phyloP scores from a whole-genome alignment of 129 eudicot species.

The Gnaphalium uliginosum region DNA sequence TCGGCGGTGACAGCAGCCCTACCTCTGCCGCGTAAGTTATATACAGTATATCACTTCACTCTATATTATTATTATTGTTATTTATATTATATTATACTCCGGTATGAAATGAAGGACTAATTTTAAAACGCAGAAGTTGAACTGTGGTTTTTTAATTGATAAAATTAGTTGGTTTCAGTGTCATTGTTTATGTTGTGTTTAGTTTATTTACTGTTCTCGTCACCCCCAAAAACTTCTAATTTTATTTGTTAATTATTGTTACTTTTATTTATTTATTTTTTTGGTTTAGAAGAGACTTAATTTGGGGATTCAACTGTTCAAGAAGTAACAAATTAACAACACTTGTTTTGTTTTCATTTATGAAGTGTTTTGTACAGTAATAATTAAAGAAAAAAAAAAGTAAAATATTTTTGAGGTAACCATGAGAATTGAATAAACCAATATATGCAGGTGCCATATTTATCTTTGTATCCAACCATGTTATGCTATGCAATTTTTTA shows the following conservation, averaged over 20 bases:
- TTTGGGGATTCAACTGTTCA: not conserved
- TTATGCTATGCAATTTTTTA: not conserved
- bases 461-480: not conserved
- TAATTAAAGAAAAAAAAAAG: too few relatives aligned
- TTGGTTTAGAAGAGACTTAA: not conserved
- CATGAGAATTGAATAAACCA: not conserved
- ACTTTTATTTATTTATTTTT: not conserved
- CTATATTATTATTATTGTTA: not conserved
- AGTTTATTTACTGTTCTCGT: not conserved
- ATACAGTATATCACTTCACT: conserved; percentile 14
- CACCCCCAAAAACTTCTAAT: not conserved
- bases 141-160: not conserved
- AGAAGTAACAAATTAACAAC: not conserved
- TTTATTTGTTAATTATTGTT: not conserved
- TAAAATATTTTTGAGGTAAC: not conserved
- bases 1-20: conserved; percentile 82
- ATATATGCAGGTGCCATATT: not conserved
- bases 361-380: too few relatives aligned
- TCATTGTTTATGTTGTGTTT: not conserved
- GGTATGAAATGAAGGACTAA: too few relatives aligned
- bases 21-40: conserved; percentile 63
- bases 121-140: not conserved
- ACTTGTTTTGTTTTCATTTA: not conserved
- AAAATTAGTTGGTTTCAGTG: not conserved
- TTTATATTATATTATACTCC: too few relatives aligned